Evolutionary conservation across 805 yeast genomes (phyloP).

Genomic region (Yarrowia porcina): DNA sequence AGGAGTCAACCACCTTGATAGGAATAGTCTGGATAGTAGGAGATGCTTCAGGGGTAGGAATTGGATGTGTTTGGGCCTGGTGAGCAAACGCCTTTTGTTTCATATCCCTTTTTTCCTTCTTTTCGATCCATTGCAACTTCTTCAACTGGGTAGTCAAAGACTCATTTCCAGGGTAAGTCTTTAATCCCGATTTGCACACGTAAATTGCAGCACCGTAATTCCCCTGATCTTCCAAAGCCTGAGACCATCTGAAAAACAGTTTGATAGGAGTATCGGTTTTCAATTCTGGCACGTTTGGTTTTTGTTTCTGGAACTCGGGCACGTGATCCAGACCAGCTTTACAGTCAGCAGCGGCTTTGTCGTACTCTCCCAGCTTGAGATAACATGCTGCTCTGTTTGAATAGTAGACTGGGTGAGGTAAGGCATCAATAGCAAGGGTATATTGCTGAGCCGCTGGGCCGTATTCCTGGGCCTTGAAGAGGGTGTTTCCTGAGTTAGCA

Average conservation of each 20-base stretch:
- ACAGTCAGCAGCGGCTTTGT: conserved; percentile 27
- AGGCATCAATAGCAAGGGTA: conserved; percentile 28
- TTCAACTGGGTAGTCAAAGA: conserved; percentile 27
- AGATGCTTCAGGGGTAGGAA: not conserved
- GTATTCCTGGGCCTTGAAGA: conserved; percentile 26
- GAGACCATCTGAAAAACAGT: conserved; percentile 11
- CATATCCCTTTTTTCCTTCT: conserved; percentile 27
- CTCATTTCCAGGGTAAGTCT: conserved; percentile 26
- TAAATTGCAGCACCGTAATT: conserved; percentile 25
- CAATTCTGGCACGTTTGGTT: conserved; percentile 28
- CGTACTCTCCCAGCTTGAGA: conserved; percentile 29
- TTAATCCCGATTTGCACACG: conserved; percentile 26
- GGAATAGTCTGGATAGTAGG: not conserved
- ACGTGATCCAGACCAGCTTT: conserved; percentile 27
- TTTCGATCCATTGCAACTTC: conserved; percentile 26
- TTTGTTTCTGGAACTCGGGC: conserved; percentile 26
- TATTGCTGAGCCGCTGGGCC: conserved; percentile 29
- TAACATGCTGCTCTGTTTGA: conserved; percentile 32
- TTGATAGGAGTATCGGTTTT: conserved; percentile 17
- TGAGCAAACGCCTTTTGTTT: not conserved
- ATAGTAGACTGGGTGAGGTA: conserved; percentile 27
- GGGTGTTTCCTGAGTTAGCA: conserved; percentile 28
- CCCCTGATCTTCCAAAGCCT: conserved; percentile 24
- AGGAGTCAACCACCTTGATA: not conserved
- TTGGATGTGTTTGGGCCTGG: not conserved